Percentiles rank a stretch among this genome's conserved stretches.
Conservation (phyloP, 2,329 filamentous ascomycete species). For the Hyphodiscus sp. region DNA sequence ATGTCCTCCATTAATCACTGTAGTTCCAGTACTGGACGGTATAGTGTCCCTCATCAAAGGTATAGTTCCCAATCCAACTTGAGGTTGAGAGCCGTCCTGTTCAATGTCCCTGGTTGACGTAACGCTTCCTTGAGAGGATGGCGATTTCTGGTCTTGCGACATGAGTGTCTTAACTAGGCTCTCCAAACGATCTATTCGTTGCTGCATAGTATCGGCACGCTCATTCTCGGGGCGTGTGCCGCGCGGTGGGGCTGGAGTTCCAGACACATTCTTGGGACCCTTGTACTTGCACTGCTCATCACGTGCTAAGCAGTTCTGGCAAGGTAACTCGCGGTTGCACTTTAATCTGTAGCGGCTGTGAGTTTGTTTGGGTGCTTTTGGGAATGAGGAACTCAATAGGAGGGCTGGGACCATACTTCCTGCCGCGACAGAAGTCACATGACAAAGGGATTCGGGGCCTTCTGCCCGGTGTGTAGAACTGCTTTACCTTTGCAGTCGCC, state of each 20-base stretch:
- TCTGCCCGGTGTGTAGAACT: slow-evolving; percentile 3
- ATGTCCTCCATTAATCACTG: slow-evolving; percentile 19
- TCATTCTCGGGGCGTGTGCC: background rate
- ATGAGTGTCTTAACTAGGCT: slow-evolving; percentile 6
- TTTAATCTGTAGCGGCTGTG: slow-evolving; percentile 19
- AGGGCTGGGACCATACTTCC: slow-evolving; percentile 2
- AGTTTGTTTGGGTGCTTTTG: background rate
- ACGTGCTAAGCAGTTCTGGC: slow-evolving; percentile 26
- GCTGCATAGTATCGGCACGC: slow-evolving; percentile 15
- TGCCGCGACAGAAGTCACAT: slow-evolving; percentile 9
- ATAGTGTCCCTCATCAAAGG: background rate
- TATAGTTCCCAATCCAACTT: too few relatives aligned
- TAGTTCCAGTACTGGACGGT: slow-evolving; percentile 10
- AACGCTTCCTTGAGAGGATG: background rate
- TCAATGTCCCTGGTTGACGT: too few relatives aligned
- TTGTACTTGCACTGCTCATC: slow-evolving; percentile 23
- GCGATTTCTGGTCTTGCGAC: background rate
- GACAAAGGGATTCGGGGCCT: slow-evolving; percentile 5
- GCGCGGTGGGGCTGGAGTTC: background rate
- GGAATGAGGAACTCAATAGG: too few relatives aligned
- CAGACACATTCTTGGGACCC: slow-evolving; percentile 10
- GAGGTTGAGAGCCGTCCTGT: too few relatives aligned
- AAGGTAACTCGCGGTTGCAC: slow-evolving; percentile 27
- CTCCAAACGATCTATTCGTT: slow-evolving; percentile 9
- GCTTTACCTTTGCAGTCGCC: background rate